Evolutionary conservation across 2,329 filamentous ascomycete species (phyloP).

Genomic region (Sclerotinia subarctica): DNA sequence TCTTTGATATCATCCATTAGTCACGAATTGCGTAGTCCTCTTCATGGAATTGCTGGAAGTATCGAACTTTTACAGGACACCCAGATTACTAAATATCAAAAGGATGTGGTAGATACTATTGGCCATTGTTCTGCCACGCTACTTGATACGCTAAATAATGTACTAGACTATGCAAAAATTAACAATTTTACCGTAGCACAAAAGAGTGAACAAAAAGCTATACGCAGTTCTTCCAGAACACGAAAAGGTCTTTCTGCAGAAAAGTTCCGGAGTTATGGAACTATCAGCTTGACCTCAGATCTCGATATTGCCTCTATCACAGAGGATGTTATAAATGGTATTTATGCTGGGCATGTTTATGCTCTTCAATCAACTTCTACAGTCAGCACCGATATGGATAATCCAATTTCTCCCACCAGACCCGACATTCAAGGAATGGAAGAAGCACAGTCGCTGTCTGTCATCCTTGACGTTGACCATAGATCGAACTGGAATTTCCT

Average conservation of each 20-base stretch:
- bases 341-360: slow-evolving; percentile 40
- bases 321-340: slow-evolving; percentile 40
- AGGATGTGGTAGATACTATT: slow-evolving; percentile 37
- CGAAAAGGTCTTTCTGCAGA: not conserved
- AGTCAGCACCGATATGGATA: not conserved
- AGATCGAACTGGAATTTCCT: slow-evolving; percentile 37
- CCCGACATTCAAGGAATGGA: not conserved
- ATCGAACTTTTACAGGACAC: slow-evolving; percentile 49
- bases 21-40: slow-evolving; percentile 53
- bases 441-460: slow-evolving; percentile 37
- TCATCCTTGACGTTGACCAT: slow-evolving; percentile 45
- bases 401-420: not conserved
- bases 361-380: not conserved
- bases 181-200: slow-evolving; percentile 27
- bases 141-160: slow-evolving; percentile 40
- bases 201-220: not conserved
- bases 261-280: slow-evolving; percentile 13
- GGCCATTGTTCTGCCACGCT: slow-evolving; percentile 39
- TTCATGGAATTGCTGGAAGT: slow-evolving; percentile 54
- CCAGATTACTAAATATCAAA: slow-evolving; percentile 36
- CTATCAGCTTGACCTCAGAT: slow-evolving; percentile 32
- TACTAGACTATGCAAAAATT: slow-evolving; percentile 41
- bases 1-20: slow-evolving; percentile 57
- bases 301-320: slow-evolving; percentile 38
- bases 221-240: not conserved